Conservation (phyloP, 345 rosid species). For the Populus tremula region DNA sequence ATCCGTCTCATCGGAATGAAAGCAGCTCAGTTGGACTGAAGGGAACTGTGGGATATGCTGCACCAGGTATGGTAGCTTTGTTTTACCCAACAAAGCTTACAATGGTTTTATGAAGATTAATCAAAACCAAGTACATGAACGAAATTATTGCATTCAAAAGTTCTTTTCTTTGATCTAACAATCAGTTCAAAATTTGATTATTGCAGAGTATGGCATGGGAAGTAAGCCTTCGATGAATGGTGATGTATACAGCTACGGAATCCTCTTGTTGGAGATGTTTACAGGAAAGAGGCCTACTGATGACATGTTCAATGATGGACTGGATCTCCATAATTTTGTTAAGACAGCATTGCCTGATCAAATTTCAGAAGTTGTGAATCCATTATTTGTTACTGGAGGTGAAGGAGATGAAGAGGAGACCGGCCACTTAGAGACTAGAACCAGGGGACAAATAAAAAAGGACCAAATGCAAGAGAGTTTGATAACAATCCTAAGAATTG, state of each 20-base stretch:
- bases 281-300: slow-evolving; percentile 38
- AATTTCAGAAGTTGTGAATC: slow-evolving; percentile 6
- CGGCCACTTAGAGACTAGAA: not conserved
- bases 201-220: slow-evolving; percentile 25
- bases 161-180: not conserved
- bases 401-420: not conserved
- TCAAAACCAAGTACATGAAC: not conserved
- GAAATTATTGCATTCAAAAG: too few species aligned
- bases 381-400: not conserved
- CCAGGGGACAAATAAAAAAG: not conserved
- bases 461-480: too few species aligned
- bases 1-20: not conserved
- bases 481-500: too few species aligned
- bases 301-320: slow-evolving; percentile 23
- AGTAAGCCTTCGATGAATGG: slow-evolving; percentile 17
- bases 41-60: slow-evolving; percentile 34
- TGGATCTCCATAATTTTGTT: slow-evolving; percentile 13
- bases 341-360: slow-evolving; percentile 17
- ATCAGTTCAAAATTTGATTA: not conserved
- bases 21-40: slow-evolving; percentile 20
- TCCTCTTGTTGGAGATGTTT: slow-evolving; percentile 32
- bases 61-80: slow-evolving; percentile 24
- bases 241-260: slow-evolving; percentile 33
- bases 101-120: too few species aligned
- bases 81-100: not conserved